A percentile compares a stretch with the other conserved stretches of the same genome.
phyloP scores from a whole-genome alignment of 1,139 yeast species.

The Candida albicans region DNA sequence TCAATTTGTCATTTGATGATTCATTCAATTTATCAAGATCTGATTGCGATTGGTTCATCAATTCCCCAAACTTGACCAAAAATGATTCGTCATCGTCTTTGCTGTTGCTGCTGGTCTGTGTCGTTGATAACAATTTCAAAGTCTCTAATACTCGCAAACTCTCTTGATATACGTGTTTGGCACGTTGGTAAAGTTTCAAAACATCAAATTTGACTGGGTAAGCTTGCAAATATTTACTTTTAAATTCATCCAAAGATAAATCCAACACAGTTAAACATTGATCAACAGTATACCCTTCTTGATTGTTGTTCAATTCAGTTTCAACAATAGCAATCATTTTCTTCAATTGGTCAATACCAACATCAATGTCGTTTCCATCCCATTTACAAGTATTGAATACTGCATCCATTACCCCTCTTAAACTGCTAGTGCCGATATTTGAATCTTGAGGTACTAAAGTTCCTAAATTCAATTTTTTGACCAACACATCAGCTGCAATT shows the following conservation, averaged over 20 bases:
- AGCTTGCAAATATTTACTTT: conserved; percentile 45
- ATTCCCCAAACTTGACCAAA: conserved; percentile 45
- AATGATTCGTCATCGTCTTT: conserved; percentile 26
- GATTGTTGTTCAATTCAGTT: conserved; percentile 4
- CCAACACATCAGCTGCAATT: conserved; percentile 60
- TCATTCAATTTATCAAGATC: conserved; percentile 51
- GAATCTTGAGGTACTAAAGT: conserved; percentile 46
- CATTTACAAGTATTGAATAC: conserved; percentile 38
- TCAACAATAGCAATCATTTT: conserved; percentile 47
- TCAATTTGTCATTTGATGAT: conserved; percentile 57
- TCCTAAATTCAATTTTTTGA: conserved; percentile 43
- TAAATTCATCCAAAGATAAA: conserved; percentile 43
- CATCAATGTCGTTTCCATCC: conserved; percentile 49
- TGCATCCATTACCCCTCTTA: conserved; percentile 62
- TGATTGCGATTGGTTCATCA: conserved; percentile 61
- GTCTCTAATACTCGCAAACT: conserved; percentile 59
- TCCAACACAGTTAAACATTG: conserved; percentile 50
- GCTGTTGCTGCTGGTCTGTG: neutral
- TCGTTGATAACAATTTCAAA: conserved; percentile 33
- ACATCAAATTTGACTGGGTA: conserved; percentile 59
- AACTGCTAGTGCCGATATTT: conserved; percentile 50
- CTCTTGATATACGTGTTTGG: conserved; percentile 66
- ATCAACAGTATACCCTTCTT: conserved; percentile 50
- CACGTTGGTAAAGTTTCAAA: conserved; percentile 58
- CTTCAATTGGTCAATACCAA: conserved; percentile 41